Percentiles rank a stretch among this genome's conserved stretches.
Evolutionary conservation across 495 filamentous ascomycete genomes (phyloP).

Genomic region (Aeminium ludgeri): DNA sequence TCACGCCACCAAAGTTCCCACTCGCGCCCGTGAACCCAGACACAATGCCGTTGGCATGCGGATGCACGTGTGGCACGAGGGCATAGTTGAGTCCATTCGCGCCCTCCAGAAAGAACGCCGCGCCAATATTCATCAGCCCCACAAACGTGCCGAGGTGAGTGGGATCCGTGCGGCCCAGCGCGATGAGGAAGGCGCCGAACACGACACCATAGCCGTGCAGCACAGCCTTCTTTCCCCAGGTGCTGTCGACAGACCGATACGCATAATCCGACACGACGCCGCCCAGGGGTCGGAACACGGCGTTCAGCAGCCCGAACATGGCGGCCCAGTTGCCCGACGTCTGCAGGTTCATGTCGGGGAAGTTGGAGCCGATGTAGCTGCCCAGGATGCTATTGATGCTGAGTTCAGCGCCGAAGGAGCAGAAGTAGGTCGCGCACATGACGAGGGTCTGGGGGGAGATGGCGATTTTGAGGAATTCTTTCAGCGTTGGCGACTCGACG

Average conservation of each 20-base stretch:
- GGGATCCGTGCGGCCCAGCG: constrained; percentile 19
- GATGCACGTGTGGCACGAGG: constrained; percentile 25
- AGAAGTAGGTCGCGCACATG: constrained; percentile 22
- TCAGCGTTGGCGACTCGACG: constrained; percentile 21
- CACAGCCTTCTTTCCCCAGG: constrained; percentile 25
- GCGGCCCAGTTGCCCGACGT: constrained; percentile 24
- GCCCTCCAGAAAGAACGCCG: constrained; percentile 26
- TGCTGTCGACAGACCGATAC: constrained; percentile 17
- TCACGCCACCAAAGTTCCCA: constrained; percentile 26
- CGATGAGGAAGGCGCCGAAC: constrained; percentile 22
- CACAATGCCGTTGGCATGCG: constrained; percentile 25
- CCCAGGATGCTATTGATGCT: constrained; percentile 25
- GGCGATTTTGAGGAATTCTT: constrained; percentile 18
- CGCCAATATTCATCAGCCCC: constrained; percentile 19
- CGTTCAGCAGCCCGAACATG: constrained; percentile 27
- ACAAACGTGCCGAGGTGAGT: constrained; percentile 18
- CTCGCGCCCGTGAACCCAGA: constrained; percentile 24
- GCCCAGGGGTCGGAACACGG: constrained; percentile 22
- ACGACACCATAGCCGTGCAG: constrained; percentile 23
- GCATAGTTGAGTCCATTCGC: constrained; percentile 24
- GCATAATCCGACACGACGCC: constrained; percentile 21
- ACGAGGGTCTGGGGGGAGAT: constrained; percentile 22
- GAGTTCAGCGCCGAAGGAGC: constrained; percentile 25
- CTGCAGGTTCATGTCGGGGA: constrained; percentile 20
- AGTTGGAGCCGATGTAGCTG: constrained; percentile 22